Evolutionary conservation across 1,284 basidiomycete species (phyloP).

Genomic region (Rhodotorula sp.): DNA sequence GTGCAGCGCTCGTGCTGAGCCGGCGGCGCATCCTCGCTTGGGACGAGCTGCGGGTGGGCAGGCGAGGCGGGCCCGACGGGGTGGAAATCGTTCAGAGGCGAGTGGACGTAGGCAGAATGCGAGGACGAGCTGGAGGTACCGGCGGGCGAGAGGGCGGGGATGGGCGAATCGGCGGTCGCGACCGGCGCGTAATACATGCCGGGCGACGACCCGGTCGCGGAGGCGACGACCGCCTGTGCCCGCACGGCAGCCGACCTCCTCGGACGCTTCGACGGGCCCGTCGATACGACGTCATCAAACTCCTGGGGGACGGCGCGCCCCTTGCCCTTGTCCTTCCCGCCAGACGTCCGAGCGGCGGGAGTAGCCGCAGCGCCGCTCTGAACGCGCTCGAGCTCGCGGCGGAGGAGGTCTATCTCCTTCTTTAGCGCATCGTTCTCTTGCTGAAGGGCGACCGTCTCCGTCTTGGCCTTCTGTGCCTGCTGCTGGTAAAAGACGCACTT

Average conservation of each 20-base stretch:
- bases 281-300: not conserved
- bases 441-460: slow-evolving; percentile 36
- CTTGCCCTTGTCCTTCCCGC: slow-evolving; percentile 17
- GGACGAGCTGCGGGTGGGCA: not conserved
- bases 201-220: slow-evolving; percentile 5
- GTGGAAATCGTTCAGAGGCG: slow-evolving; percentile 20
- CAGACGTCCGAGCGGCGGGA: not conserved
- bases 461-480: slow-evolving; percentile 42
- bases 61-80: slow-evolving; percentile 9
- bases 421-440: slow-evolving; percentile 26
- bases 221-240: slow-evolving; percentile 16
- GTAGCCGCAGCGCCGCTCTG: not conserved
- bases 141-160: not conserved
- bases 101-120: slow-evolving; percentile 18
- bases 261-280: slow-evolving; percentile 12
- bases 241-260: slow-evolving; percentile 19
- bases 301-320: slow-evolving; percentile 3
- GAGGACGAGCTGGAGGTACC: slow-evolving; percentile 2
- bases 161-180: slow-evolving; percentile 6
- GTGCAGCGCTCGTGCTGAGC: slow-evolving; percentile 26
- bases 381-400: not conserved
- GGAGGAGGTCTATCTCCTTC: slow-evolving; percentile 16
- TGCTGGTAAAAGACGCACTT: slow-evolving; percentile 45
- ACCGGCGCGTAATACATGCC: not conserved
- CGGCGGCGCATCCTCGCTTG: not conserved